These are phyloP conservation scores for Mucor piriformis DNA, from an alignment of 371 early-diverging fungal genomes.

Conservation along the genomic window DNA sequence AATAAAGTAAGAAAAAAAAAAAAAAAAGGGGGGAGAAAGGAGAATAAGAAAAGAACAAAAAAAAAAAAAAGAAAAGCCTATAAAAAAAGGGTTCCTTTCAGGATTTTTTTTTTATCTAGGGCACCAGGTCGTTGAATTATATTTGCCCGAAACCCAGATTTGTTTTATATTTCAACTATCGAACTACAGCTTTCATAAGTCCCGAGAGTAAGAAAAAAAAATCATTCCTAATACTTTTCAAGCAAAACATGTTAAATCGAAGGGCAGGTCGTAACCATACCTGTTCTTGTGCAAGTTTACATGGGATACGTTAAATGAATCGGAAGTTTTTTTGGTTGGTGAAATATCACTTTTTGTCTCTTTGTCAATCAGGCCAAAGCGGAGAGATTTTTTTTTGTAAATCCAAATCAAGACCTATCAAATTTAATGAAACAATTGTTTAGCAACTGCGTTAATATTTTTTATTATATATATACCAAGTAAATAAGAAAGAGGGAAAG, in stretches of 20 bases:
- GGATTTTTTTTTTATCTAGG: slow-evolving; percentile 22
- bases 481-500: not conserved
- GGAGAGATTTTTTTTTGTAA: not conserved
- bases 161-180: not conserved
- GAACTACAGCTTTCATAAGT: not conserved
- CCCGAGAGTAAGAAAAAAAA: slow-evolving; percentile 7
- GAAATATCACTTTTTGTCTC: not conserved
- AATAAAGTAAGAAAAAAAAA: not conserved
- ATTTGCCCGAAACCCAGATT: slow-evolving; percentile 24
- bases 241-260: too few relatives aligned
- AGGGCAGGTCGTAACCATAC: too few relatives aligned
- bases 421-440: not conserved
- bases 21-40: not conserved
- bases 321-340: not conserved
- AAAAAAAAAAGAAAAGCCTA: not conserved
- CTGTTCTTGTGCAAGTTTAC: too few relatives aligned
- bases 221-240: not conserved
- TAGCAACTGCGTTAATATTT: not conserved
- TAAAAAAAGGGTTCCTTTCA: slow-evolving; percentile 12
- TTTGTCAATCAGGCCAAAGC: too few relatives aligned
- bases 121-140: slow-evolving; percentile 27
- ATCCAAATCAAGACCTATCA: not conserved
- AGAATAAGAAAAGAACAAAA: slow-evolving; percentile 1
- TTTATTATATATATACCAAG: not conserved
- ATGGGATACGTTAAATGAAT: not conserved